phyloP scores from a whole-genome alignment of 495 filamentous ascomycete species.

The Trypethelium eluteriae region DNA sequence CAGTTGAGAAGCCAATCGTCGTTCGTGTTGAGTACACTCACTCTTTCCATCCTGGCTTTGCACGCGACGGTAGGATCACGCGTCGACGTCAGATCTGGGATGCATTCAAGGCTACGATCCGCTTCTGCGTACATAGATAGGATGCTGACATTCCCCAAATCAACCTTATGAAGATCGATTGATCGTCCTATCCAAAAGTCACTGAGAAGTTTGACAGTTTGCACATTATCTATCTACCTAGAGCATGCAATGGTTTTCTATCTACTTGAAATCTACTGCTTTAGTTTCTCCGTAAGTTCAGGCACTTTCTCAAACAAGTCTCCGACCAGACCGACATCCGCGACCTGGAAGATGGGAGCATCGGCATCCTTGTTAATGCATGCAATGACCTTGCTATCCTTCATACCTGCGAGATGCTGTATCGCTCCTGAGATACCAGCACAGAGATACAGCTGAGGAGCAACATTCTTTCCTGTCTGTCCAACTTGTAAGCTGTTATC shows the following conservation, averaged over 20 bases:
- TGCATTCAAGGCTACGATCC: neutral
- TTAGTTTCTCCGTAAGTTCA: conserved; percentile 92
- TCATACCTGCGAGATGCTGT: conserved; percentile 98
- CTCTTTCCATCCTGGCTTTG: neutral
- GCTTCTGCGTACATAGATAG: neutral
- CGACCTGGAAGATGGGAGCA: conserved; percentile 96
- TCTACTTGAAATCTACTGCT: conserved; percentile 30
- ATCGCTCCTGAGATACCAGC: conserved; percentile 96
- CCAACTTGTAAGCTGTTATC: conserved; percentile 98
- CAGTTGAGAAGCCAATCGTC: no score
- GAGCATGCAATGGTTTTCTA: neutral
- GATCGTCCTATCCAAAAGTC: neutral
- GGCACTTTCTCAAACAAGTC: conserved; percentile 94
- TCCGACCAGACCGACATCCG: conserved; percentile 88
- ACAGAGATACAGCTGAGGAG: conserved; percentile 88
- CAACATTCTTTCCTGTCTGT: conserved; percentile 97
- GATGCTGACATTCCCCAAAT: neutral
- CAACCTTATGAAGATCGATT: neutral
- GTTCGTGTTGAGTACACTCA: no score
- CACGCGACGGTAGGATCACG: neutral
- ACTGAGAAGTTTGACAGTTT: neutral
- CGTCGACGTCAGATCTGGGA: neutral
- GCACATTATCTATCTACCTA: neutral
- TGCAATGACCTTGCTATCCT: conserved; percentile 99
- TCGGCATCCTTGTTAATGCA: conserved; percentile 97